A percentile compares a stretch with the other conserved stretches of the same genome.
These are phyloP conservation scores for Austroboletus sp. DNA, from an alignment of 1,284 basidiomycete species.

Conservation along the genomic window DNA sequence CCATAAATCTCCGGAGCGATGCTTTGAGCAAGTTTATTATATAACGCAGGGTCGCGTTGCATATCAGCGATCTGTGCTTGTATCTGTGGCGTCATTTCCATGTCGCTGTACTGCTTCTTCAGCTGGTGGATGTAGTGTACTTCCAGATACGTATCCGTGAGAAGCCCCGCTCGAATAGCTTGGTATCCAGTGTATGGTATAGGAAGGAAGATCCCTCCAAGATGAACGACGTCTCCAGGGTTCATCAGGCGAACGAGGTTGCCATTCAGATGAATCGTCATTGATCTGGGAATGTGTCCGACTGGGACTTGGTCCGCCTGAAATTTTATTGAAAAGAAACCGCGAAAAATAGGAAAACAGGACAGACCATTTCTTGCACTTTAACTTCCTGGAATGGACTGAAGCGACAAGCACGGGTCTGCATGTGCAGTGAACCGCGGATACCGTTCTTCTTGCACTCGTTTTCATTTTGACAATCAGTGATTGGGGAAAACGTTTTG, in stretches of 20 bases:
- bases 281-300: slow-evolving; percentile 96
- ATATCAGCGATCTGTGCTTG: slow-evolving; percentile 65
- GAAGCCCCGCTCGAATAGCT: slow-evolving; percentile 85
- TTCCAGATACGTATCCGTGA: slow-evolving; percentile 97
- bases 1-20: slow-evolving; percentile 99
- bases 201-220: slow-evolving; percentile 87
- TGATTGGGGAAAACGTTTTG: slow-evolving; percentile 85
- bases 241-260: slow-evolving; percentile 86
- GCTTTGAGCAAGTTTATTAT: slow-evolving; percentile 75
- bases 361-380: slow-evolving; percentile 92
- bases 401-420: slow-evolving; percentile 94
- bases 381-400: slow-evolving; percentile 98
- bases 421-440: slow-evolving; percentile 91
- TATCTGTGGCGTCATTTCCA: slow-evolving; percentile 88
- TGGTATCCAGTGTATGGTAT: slow-evolving; percentile 85
- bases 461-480: slow-evolving; percentile 76
- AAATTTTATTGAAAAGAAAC: slow-evolving; percentile 12
- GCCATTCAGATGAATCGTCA: slow-evolving; percentile 93
- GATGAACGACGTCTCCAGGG: slow-evolving; percentile 91
- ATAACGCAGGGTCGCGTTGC: slow-evolving; percentile 71
- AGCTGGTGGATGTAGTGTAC: slow-evolving; percentile 86
- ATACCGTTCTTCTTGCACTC: slow-evolving; percentile 86
- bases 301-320: slow-evolving; percentile 98
- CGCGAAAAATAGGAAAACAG: not conserved
- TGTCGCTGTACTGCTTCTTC: slow-evolving; percentile 94